Base-by-base conservation (phyloP, 805 yeast species). In the Candida germanica region DNA sequence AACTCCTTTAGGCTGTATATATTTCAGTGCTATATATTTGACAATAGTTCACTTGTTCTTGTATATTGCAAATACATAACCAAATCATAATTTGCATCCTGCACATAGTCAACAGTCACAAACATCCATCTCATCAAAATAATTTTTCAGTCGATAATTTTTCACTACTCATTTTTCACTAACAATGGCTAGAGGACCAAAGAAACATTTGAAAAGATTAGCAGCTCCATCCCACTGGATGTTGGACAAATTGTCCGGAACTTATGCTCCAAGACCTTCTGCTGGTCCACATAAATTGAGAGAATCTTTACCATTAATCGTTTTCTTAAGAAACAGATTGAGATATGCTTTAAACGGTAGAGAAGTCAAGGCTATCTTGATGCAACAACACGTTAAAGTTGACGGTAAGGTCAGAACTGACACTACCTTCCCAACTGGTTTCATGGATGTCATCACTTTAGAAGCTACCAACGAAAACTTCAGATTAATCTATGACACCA, bases 221-320 rank as follows among this genome's bases (percentile, higher is more conserved):
- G 96, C 98, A 73, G 98, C 98, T 73, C 99, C 99, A 81, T 84
- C 89, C 80, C 98, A 93, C 84, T 93, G 98, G 98, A 86, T 93
- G 94, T 87, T 93, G 79, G 98, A 94, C 94, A 93, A 93, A 79
- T 80, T 93, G 78, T 86, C 97, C 69, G 99, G 99, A 71, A 79
- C 87, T 66, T 93, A 93, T 73, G 98, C 98, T 53, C 98, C 98
- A 79, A 88, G 98, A 79, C 96, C 98, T 68, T 88, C 97, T 52
- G 83, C 95, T 60, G 98, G 98, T 80, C 98, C 98, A 71, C 98
- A 91, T 82, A 93, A 91, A 77, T 81, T 89, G 71, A 83, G 97
- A 74, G 98, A 89, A 79, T 89, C 96, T 49, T 83, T 89, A 66
- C 98, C 98, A 69, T 83, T 89, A 74, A 80, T 91, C 65, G 91